These are phyloP conservation scores for Rhizopus stolonifer DNA, from an alignment of 371 early-diverging fungal species.

Conservation along the genomic window DNA sequence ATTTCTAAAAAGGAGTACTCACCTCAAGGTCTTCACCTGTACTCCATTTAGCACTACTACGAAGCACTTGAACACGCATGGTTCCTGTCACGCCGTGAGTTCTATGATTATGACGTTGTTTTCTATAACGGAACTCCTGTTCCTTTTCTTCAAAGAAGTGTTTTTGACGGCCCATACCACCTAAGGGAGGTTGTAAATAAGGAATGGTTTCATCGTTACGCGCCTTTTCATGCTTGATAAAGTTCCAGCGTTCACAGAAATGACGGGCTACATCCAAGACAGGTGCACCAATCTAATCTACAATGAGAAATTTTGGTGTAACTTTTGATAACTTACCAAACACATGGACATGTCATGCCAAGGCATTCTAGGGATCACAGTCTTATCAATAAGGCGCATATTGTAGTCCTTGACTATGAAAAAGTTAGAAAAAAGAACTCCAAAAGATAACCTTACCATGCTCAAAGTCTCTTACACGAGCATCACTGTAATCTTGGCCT, in stretches of 20 bases:
- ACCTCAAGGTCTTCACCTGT: slow-evolving; percentile 59
- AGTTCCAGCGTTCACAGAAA: slow-evolving; percentile 94
- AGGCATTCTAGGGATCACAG: slow-evolving; percentile 83
- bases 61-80: slow-evolving; percentile 68
- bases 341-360: slow-evolving; percentile 93
- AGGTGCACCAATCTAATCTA: slow-evolving; percentile 64
- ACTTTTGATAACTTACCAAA: slow-evolving; percentile 45
- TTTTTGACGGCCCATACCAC: slow-evolving; percentile 35
- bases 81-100: slow-evolving; percentile 43
- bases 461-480: slow-evolving; percentile 86
- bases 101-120: slow-evolving; percentile 32
- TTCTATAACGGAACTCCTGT: slow-evolving; percentile 15
- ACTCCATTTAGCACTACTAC: slow-evolving; percentile 72
- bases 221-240: slow-evolving; percentile 64
- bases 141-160: slow-evolving; percentile 25
- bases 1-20: no score
- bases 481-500: slow-evolving; percentile 92
- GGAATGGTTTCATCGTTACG: slow-evolving; percentile 34
- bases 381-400: slow-evolving; percentile 64
- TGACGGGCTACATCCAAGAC: slow-evolving; percentile 87
- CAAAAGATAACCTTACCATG: slow-evolving; percentile 49
- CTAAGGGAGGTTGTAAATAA: slow-evolving; percentile 50
- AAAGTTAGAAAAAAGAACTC: background rate
- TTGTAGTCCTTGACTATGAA: slow-evolving; percentile 61
- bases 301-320: slow-evolving; percentile 1